Base-by-base conservation (phyloP, 2,329 filamentous ascomycete genomes). In the Aspergillus terreus region DNA sequence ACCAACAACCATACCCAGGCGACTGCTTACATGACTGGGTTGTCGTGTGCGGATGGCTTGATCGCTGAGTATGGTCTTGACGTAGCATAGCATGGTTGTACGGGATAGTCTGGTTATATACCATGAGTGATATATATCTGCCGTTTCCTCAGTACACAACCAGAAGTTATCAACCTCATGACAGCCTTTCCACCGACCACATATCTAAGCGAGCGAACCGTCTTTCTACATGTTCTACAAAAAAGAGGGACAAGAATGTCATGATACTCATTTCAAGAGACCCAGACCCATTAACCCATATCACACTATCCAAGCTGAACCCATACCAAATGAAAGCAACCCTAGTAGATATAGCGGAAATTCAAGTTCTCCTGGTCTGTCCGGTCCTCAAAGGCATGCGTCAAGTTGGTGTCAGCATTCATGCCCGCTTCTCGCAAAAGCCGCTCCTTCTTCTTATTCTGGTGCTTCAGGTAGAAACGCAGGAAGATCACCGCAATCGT, bases 361-460 rank as follows among this genome's bases (percentile, higher is more conserved):
- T 79, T 79, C 25, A 76, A 59, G 60, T 85, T 86, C 73, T 84
- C 79, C 66, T 69, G 73, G 62, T 86, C 83, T 5, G 83, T 86
- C 62, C 83, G 70, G 63, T 86, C 83, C 62, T 85, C 82, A 63
- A 83, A 86, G 1, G 80, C 82, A 59, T 83, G 79, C 7, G 73
- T 63, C 32, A 78, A 66, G 19, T 70, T 66, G 1, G 68, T 66
- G 46, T 76, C 75, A 2, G 64, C 70, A 0, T 71, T 71, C 0
- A 63, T 52, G 0, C 75, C 72, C n/a, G 74, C 71, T 11, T 71
- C 67, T 0, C 68, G 72, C 4, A 74, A 67, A 48, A 80, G 52
- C 4, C 68, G 66, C 48, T 84, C 82, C 51, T 82, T 80, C 65
- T 74, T 79, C 63, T 74, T 80, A 59, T 88, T 88, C 70, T 86